These are phyloP conservation scores for Thelephora ganbajun DNA, from an alignment of 768 basidiomycete species.

Conservation along the genomic window DNA sequence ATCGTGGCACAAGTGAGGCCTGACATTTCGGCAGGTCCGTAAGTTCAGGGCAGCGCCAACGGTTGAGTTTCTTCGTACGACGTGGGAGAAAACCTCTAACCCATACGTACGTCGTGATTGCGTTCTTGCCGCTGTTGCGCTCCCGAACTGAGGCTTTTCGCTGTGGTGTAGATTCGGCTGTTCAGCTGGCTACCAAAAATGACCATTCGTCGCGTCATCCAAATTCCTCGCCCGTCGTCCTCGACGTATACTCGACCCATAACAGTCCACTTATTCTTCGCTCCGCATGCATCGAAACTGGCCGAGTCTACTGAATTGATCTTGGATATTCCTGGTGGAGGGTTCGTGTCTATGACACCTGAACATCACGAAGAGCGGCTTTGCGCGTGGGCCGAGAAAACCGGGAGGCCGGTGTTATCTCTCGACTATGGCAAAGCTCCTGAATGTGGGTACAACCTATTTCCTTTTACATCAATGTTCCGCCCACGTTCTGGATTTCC, in stretches of 20 bases:
- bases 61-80: constrained; percentile 87
- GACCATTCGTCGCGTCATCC: constrained; percentile 54
- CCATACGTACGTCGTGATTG: constrained; percentile 52
- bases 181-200: constrained; percentile 47
- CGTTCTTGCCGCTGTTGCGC: neutral
- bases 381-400: constrained; percentile 69
- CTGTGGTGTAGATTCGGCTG: constrained; percentile 43
- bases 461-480: constrained; percentile 3
- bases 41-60: constrained; percentile 88
- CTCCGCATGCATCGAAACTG: constrained; percentile 50
- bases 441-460: constrained; percentile 50
- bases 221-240: constrained; percentile 66
- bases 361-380: constrained; percentile 94
- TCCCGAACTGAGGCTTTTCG: neutral
- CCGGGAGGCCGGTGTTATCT: constrained; percentile 66
- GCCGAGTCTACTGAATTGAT: constrained; percentile 64
- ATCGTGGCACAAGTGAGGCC: neutral
- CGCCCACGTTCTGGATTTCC: no score
- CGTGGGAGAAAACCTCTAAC: constrained; percentile 95
- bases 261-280: constrained; percentile 72
- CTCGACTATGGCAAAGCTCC: constrained; percentile 96
- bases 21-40: constrained; percentile 45
- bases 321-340: constrained; percentile 90
- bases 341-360: constrained; percentile 92
- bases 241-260: constrained; percentile 77